phyloP scores from a whole-genome alignment of 2,329 filamentous ascomycete genomes.

The Podosphaera fusca region DNA sequence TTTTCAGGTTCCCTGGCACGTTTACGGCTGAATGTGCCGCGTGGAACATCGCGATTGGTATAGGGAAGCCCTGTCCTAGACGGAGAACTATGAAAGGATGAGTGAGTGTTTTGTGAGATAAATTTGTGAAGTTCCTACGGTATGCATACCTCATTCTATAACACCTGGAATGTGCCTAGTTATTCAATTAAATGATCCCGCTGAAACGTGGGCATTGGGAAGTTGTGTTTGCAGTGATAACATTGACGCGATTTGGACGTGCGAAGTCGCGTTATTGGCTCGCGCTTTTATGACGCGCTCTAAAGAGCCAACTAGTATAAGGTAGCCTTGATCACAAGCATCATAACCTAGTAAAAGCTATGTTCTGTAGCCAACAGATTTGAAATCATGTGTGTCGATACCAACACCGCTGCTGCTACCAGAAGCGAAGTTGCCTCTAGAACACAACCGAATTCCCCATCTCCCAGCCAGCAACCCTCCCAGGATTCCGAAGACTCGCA shows the following conservation, averaged over 20 bases:
- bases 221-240: too few species aligned
- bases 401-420: not conserved
- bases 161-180: not conserved
- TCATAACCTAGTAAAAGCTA: too few species aligned
- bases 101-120: slow-evolving; percentile 8
- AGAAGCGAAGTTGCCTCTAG: not conserved
- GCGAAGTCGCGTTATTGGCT: too few species aligned
- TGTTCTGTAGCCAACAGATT: too few species aligned
- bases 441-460: not conserved
- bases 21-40: slow-evolving; percentile 29
- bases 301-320: too few species aligned
- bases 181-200: not conserved
- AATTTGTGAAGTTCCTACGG: not conserved
- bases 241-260: too few species aligned
- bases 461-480: not conserved
- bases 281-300: too few species aligned
- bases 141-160: slow-evolving; percentile 16
- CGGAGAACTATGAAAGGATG: slow-evolving; percentile 41
- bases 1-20: slow-evolving; percentile 42
- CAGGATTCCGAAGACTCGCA: slow-evolving; percentile 29
- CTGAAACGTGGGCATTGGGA: too few species aligned
- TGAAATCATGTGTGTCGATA: not conserved
- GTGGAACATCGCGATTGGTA: slow-evolving; percentile 48
- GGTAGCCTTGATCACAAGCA: too few species aligned
- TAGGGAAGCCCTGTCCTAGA: slow-evolving; percentile 60